Evolutionary conservation across 208 protist genomes (phyloP).

Genomic region (Acanthamoeba quina): DNA sequence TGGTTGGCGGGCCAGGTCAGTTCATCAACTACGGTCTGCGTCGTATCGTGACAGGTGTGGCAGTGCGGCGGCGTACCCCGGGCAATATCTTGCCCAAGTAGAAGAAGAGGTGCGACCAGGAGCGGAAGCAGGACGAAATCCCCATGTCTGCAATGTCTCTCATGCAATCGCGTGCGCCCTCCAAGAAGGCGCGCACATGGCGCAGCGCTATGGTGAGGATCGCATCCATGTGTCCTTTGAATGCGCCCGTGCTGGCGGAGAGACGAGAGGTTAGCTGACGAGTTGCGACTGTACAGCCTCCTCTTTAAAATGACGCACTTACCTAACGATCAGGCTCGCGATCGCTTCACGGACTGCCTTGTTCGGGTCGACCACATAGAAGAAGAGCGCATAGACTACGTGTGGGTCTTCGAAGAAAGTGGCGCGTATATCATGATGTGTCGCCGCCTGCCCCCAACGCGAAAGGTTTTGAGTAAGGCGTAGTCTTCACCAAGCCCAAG

Average conservation of each 20-base stretch:
- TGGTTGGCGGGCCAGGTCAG: too few species aligned
- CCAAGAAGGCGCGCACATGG: not conserved
- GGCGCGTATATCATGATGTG: not conserved
- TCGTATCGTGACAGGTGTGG: too few species aligned
- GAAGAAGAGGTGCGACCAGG: conserved; percentile 60
- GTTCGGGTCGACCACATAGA: conserved; percentile 25
- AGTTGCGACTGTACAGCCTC: not conserved
- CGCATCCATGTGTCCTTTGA: not conserved
- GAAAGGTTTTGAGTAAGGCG: not conserved
- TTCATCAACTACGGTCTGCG: not conserved
- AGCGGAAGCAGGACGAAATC: conserved; percentile 42
- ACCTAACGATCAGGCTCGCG: not conserved
- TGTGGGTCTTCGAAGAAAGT: conserved; percentile 56
- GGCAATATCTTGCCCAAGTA: not conserved
- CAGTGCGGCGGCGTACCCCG: not conserved
- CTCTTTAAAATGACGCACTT: not conserved
- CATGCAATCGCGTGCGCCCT: conserved; percentile 11
- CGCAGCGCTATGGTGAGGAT: not conserved
- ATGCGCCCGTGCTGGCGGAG: not conserved
- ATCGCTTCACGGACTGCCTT: conserved; percentile 18
- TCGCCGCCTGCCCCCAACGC: not conserved
- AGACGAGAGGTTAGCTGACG: too few species aligned
- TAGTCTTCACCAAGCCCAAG: not conserved
- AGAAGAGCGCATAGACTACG: conserved; percentile 54
- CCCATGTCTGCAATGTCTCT: conserved; percentile 34